phyloP scores from a whole-genome alignment of 2,329 filamentous ascomycete genomes.

The Alternaria sp. region DNA sequence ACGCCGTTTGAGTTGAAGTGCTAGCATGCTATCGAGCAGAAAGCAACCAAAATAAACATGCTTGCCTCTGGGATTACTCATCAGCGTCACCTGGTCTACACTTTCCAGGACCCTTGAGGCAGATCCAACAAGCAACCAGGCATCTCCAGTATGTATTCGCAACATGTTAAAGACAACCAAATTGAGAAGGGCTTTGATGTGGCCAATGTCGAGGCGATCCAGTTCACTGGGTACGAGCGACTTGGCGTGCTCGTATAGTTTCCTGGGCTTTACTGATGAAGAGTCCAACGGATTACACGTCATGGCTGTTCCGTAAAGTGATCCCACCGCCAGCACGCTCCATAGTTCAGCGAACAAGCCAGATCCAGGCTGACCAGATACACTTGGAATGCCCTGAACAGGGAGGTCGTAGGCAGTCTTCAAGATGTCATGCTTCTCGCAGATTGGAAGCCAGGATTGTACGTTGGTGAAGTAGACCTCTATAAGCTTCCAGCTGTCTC shows the following conservation, averaged over 20 bases:
- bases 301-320: slow-evolving; percentile 32
- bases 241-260: slow-evolving; percentile 37
- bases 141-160: slow-evolving; percentile 60
- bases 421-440: slow-evolving; percentile 69
- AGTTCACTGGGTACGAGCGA: slow-evolving; percentile 40
- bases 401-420: slow-evolving; percentile 64
- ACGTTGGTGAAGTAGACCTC: slow-evolving; percentile 78
- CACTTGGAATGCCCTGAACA: slow-evolving; percentile 47
- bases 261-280: slow-evolving; percentile 15
- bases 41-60: slow-evolving; percentile 64
- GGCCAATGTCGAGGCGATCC: slow-evolving; percentile 46
- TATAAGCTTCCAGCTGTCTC: slow-evolving; percentile 65
- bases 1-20: slow-evolving; percentile 57
- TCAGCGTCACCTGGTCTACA: slow-evolving; percentile 45
- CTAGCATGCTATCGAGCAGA: slow-evolving; percentile 66
- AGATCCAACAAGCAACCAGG: slow-evolving; percentile 69
- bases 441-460: slow-evolving; percentile 77
- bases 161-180: slow-evolving; percentile 69
- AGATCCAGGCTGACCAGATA: slow-evolving; percentile 28
- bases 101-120: slow-evolving; percentile 63
- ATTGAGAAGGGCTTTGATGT: slow-evolving; percentile 52
- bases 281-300: slow-evolving; percentile 1
- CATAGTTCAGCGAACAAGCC: slow-evolving; percentile 54
- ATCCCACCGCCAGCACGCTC: slow-evolving; percentile 53
- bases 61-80: slow-evolving; percentile 41